These are phyloP conservation scores for Dunaliella primolecta DNA, from an alignment of 139 green algal species.

Conservation along the genomic window DNA sequence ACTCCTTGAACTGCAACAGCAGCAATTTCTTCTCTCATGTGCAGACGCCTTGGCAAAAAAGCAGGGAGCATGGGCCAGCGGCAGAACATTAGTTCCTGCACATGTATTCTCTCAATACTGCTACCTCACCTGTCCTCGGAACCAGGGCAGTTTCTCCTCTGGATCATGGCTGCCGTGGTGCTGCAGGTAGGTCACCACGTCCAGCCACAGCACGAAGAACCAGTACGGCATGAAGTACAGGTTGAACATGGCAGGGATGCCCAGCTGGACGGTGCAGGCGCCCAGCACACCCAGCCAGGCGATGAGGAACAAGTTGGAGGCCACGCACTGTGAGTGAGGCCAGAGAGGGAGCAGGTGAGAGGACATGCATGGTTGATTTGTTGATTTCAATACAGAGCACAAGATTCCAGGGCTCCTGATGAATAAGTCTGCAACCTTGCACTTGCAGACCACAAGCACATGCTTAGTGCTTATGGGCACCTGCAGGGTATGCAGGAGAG, in stretches of 20 bases:
- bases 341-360: not conserved
- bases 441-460: no score
- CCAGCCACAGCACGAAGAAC: conserved; percentile 91
- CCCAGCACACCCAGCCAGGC: conserved; percentile 80
- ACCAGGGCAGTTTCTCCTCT: conserved; percentile 88
- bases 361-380: not conserved
- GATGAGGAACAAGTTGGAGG: conserved; percentile 77
- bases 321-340: conserved; percentile 50
- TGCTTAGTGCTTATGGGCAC: no score
- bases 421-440: no score
- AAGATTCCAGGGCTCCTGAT: no score
- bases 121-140: conserved; percentile 65
- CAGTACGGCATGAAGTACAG: conserved; percentile 92
- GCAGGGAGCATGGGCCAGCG: no score
- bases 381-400: no score
- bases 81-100: no score
- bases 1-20: no score
- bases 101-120: no score
- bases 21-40: no score
- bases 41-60: no score
- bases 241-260: conserved; percentile 75
- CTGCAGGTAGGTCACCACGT: conserved; percentile 95
- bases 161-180: conserved; percentile 78
- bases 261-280: conserved; percentile 65
- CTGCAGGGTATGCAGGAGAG: no score